Evolutionary conservation across 2,329 filamentous ascomycete genomes (phyloP), one percentile per base, ranked within the genome.

Genomic region (Ambrosiella cleistominuta): DNA sequence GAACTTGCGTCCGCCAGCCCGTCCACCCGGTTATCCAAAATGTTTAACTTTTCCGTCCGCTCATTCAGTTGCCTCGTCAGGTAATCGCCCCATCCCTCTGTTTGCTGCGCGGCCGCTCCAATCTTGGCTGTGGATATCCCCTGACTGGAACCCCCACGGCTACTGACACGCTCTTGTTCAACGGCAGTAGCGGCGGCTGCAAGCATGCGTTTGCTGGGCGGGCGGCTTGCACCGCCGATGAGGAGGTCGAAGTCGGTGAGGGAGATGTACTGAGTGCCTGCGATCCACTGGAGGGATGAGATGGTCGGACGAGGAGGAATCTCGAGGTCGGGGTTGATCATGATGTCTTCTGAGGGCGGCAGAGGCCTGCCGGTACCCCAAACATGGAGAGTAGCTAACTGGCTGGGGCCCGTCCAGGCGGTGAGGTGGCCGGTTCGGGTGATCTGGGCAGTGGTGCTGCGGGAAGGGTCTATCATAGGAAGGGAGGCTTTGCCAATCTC

Each of bases 251-350:
- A 81, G 65, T 98, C 93, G 1, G 83, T 76, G 0, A 88, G 85
- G 1, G 88, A 88, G 51, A 98, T 79, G 64, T 94, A 86, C 69
- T 96, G 91, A 1, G 91, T 97, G 3, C 93, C 93, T 0, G 89
- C 86, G 56, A 98, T 88, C 93, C 93, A 98, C 70, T 97, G 89
- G 42, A 98, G 71, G 65, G 94, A 95, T 17, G 87, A 94, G 61
- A 98, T 98, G 0, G 89, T 95, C 0, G 93, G 93, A 1, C 93
- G 81, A 11, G 88, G 77, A 1, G 90, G 91, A 19, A 86, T 77
- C 13, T 78, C 67, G 0, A 87, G 78, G 60, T 86, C 76, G 0
- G 86, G 82, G 66, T 97, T 95, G 69, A 87, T 80, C 2, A 98
- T 75, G 7, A 75, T 80, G 66, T 96, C 90, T n/a, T 80, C 70